Evolutionary conservation across 2,329 filamentous ascomycete species (phyloP).

Genomic region (Ceratocystiopsis brevicomis): DNA sequence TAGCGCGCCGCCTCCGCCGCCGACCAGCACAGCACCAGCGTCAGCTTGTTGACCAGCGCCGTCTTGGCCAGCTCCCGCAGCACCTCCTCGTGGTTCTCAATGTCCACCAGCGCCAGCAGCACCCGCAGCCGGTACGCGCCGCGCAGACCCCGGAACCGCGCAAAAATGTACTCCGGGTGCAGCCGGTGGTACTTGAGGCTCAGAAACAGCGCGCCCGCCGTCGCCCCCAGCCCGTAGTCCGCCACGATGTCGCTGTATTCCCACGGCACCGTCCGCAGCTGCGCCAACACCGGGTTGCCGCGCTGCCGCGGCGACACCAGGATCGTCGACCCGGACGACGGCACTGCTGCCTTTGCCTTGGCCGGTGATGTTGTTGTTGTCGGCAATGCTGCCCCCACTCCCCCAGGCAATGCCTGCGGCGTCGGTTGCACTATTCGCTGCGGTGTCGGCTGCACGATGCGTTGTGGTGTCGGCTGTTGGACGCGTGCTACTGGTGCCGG

Average conservation of each 20-base stretch:
- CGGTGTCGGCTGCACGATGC: slow-evolving; percentile 23
- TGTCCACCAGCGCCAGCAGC: slow-evolving; percentile 81
- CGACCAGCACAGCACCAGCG: slow-evolving; percentile 83
- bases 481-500: slow-evolving; percentile 22
- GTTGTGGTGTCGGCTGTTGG: slow-evolving; percentile 34
- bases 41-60: slow-evolving; percentile 79
- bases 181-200: slow-evolving; percentile 90
- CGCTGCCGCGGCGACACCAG: slow-evolving; percentile 84
- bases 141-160: slow-evolving; percentile 65
- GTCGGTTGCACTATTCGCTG: slow-evolving; percentile 63
- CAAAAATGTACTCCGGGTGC: slow-evolving; percentile 96
- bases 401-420: slow-evolving; percentile 59
- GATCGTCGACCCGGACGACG: slow-evolving; percentile 52
- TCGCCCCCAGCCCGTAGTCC: slow-evolving; percentile 74
- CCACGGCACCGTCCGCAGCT: slow-evolving; percentile 70
- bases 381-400: not conserved
- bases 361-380: not conserved
- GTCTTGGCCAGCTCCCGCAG: slow-evolving; percentile 85
- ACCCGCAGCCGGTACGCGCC: slow-evolving; percentile 77
- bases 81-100: slow-evolving; percentile 79
- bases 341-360: slow-evolving; percentile 7
- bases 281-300: slow-evolving; percentile 78
- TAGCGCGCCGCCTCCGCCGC: slow-evolving; percentile 87
- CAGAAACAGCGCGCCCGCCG: slow-evolving; percentile 80
- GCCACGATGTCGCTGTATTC: slow-evolving; percentile 95